These are phyloP conservation scores for Incumbomyces lentus DNA, from an alignment of 2,329 filamentous ascomycete genomes.

Conservation along the genomic window DNA sequence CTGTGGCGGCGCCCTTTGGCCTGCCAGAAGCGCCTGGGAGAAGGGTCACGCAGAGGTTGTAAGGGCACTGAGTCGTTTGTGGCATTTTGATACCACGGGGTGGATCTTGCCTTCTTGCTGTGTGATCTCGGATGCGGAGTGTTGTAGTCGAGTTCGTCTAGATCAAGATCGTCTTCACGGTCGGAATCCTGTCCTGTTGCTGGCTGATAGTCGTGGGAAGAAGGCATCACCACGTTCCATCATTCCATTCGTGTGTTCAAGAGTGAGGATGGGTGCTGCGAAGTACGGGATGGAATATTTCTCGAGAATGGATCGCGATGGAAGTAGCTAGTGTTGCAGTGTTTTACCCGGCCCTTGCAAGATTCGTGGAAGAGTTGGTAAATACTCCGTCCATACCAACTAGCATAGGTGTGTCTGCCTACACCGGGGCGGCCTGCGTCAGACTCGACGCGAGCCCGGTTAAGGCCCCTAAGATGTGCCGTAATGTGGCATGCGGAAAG, in stretches of 20 bases:
- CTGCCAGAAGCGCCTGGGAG: slow-evolving; percentile 20
- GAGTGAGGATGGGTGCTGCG: too few species aligned
- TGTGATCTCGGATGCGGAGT: slow-evolving; percentile 1
- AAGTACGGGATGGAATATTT: too few species aligned
- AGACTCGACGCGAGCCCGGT: too few species aligned
- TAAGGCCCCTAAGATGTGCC: too few species aligned
- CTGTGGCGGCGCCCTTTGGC: slow-evolving; percentile 21
- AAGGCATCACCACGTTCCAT: slow-evolving; percentile 24
- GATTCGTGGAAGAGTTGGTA: too few species aligned
- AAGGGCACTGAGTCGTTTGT: slow-evolving; percentile 26
- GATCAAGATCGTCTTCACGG: slow-evolving; percentile 35
- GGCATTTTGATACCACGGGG: background rate
- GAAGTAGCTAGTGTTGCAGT: too few species aligned
- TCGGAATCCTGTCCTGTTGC: slow-evolving; percentile 27
- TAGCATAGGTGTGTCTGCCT: too few species aligned
- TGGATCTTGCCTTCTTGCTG: background rate
- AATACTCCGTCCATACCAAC: too few species aligned
- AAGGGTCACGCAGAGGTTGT: slow-evolving; percentile 42
- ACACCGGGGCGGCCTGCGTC: too few species aligned
- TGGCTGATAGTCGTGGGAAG: slow-evolving; percentile 28
- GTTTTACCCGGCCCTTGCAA: too few species aligned
- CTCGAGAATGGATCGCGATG: too few species aligned
- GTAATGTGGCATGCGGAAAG: too few species aligned
- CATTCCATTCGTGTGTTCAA: slow-evolving; percentile 3
- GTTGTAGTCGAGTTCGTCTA: slow-evolving; percentile 35